Evolutionary conservation across 345 rosid genomes (phyloP), one percentile per base, ranked within the genome.

Genomic region (Citrus australasica): DNA sequence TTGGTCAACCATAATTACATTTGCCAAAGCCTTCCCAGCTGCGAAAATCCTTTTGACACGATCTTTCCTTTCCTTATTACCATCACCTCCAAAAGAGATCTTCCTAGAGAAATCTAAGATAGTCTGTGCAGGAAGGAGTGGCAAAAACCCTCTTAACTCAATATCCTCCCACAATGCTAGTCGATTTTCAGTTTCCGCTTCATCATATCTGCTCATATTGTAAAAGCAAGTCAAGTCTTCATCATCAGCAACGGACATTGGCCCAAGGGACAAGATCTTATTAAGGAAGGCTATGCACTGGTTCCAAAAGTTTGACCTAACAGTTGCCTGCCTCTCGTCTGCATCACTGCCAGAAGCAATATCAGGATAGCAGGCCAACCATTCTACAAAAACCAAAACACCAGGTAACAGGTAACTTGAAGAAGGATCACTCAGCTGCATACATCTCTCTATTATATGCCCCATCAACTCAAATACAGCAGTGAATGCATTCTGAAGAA

Each of bases 91-190:
- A 81, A 89, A 88, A 24, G 91, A 76, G 72, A 79, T 87, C 75
- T 92, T 94, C 82, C 94, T 90, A 38, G 98, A 90, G 80, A 96
- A 94, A 73, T 96, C 93, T 74, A 96, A 89, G 79, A 96, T 92
- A 65, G 89, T 81, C 32, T 96, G 98, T 53, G 98, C 97, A 71
- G 98, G 97, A 79, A 87, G 86, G 82, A 96, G 87, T 13, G 98
- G 98, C 77, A 86, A 74, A 86, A 94, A 96, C 70, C 99, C 98
- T 85, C 97, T 89, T 80, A 96, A 84, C 83, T 96, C 99, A 80
- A 85, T 84, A 87, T 96, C 99, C 86, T 96, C 99, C 91, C 90
- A 94, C 79, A 96, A 84, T 38, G 99, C 99, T 84, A 90, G 88
- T 21, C 92, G 83, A 81, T 96, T 92, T 85, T 87, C 95, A 73